These are phyloP conservation scores for Candida saitoana DNA, from an alignment of 805 yeast species.

Conservation along the genomic window DNA sequence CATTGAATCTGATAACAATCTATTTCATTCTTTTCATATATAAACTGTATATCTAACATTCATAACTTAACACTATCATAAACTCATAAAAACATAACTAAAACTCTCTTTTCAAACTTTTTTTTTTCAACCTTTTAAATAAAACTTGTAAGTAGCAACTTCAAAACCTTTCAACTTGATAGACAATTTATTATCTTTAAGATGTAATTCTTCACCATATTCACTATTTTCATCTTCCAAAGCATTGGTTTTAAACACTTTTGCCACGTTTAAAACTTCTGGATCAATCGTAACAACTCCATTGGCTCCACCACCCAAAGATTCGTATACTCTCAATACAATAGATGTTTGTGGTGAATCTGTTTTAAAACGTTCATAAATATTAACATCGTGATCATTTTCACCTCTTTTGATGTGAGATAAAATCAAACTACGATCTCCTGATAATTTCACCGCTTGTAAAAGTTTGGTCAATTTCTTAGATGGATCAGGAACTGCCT, in stretches of 20 bases:
- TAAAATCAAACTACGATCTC: constrained; percentile 59
- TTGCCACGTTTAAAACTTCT: constrained; percentile 35
- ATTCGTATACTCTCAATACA: constrained; percentile 75
- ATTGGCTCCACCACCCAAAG: constrained; percentile 73
- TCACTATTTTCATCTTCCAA: constrained; percentile 49
- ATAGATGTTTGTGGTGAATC: constrained; percentile 39
- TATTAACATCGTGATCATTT: constrained; percentile 60
- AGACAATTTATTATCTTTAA: constrained; percentile 25
- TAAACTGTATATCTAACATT: not conserved
- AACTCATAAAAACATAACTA: constrained; percentile 7
- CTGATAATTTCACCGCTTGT: constrained; percentile 24
- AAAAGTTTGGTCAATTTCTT: constrained; percentile 13
- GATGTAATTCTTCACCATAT: constrained; percentile 34
- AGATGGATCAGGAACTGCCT: constrained; percentile 11
- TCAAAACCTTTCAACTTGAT: constrained; percentile 71
- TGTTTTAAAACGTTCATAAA: constrained; percentile 44
- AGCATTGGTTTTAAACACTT: constrained; percentile 54
- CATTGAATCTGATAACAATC: not conserved
- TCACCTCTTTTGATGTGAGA: constrained; percentile 85
- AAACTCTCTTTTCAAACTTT: not conserved
- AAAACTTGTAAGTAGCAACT: constrained; percentile 58
- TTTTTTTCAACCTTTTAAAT: constrained; percentile 20
- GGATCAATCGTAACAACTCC: constrained; percentile 46
- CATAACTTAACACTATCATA: not conserved
- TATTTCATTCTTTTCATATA: not conserved